phyloP scores from a whole-genome alignment of 1,139 yeast genomes.

The Suhomyces chickasaworum region DNA sequence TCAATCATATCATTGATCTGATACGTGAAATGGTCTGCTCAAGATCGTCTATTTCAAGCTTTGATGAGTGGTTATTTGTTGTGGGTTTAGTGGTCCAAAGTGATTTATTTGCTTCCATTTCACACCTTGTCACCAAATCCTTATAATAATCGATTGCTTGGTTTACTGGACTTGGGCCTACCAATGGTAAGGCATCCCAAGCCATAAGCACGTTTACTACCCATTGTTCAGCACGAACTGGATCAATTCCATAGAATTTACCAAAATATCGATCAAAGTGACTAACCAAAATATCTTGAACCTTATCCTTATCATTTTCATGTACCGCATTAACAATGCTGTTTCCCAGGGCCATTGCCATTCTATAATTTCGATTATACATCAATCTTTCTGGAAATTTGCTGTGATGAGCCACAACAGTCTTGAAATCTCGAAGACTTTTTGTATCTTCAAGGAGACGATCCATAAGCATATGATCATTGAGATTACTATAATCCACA shows the following conservation, averaged over 20 bases:
- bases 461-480: slow-evolving; percentile 14
- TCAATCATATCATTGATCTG: slow-evolving; percentile 1
- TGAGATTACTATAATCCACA: slow-evolving; percentile 12
- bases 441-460: slow-evolving; percentile 15
- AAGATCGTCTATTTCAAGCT: neutral
- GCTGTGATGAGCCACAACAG: slow-evolving; percentile 17
- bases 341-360: slow-evolving; percentile 13
- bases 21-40: neutral
- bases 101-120: slow-evolving; percentile 1
- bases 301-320: slow-evolving; percentile 14
- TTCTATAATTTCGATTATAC: slow-evolving; percentile 10
- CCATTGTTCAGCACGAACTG: slow-evolving; percentile 20
- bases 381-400: slow-evolving; percentile 16
- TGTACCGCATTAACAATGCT: slow-evolving; percentile 7
- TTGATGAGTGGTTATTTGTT: neutral
- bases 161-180: slow-evolving; percentile 11
- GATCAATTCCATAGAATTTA: slow-evolving; percentile 16
- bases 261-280: slow-evolving; percentile 21
- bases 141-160: slow-evolving; percentile 16
- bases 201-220: slow-evolving; percentile 16
- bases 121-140: slow-evolving; percentile 10
- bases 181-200: slow-evolving; percentile 11
- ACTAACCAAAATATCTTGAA: slow-evolving; percentile 16
- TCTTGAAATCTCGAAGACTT: slow-evolving; percentile 15
- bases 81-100: neutral